A percentile compares a stretch with the other conserved stretches of the same genome.
These are phyloP conservation scores for Gossypium anomalum DNA, from an alignment of 345 rosid genomes.

Conservation along the genomic window DNA sequence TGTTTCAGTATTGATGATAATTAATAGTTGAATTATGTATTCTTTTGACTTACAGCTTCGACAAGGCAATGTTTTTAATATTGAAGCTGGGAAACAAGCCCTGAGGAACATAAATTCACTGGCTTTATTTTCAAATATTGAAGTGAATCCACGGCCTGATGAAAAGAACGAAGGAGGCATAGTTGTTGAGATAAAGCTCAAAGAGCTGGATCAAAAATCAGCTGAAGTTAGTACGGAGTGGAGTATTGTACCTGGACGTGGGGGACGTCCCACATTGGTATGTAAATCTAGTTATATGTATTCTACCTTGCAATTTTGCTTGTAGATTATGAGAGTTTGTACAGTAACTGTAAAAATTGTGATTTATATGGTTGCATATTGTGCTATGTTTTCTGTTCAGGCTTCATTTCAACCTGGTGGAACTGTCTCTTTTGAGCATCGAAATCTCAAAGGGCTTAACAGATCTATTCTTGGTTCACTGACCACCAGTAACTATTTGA, in stretches of 20 bases:
- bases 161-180: slow-evolving; percentile 98
- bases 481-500: slow-evolving; percentile 93
- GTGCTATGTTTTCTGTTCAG: slow-evolving; percentile 36
- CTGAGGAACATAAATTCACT: slow-evolving; percentile 80
- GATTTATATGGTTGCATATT: neutral
- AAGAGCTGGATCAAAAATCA: slow-evolving; percentile 92
- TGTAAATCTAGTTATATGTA: slow-evolving; percentile 9
- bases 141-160: slow-evolving; percentile 94
- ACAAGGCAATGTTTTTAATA: slow-evolving; percentile 82
- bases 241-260: slow-evolving; percentile 98
- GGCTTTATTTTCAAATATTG: slow-evolving; percentile 84
- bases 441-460: slow-evolving; percentile 85
- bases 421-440: slow-evolving; percentile 91
- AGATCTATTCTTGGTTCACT: slow-evolving; percentile 92
- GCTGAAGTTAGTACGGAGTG: slow-evolving; percentile 99
- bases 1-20: slow-evolving; percentile 5
- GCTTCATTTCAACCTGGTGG: slow-evolving; percentile 98
- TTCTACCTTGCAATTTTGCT: neutral
- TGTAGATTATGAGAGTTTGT: slow-evolving; percentile 8
- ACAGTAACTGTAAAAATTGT: neutral
- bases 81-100: slow-evolving; percentile 91
- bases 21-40: slow-evolving; percentile 8
- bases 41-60: slow-evolving; percentile 54
- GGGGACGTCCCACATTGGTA: slow-evolving; percentile 95
- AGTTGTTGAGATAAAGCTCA: slow-evolving; percentile 92